A percentile compares a stretch with the other conserved stretches of the same genome.
Conservation (phyloP, 805 yeast species). For the Saccharomycopsis fermentans region DNA sequence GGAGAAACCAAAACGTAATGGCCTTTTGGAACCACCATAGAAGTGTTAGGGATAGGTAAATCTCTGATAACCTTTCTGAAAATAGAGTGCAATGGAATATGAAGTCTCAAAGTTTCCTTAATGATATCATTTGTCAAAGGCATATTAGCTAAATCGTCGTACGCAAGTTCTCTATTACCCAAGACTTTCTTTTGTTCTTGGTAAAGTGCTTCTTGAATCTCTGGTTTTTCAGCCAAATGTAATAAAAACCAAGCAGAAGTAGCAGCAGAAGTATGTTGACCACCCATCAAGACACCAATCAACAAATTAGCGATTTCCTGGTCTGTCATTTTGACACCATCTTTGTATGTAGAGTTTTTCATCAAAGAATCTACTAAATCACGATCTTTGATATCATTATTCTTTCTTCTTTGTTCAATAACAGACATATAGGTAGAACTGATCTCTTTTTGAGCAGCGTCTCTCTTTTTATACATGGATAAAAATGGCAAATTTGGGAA, state of each 20-base stretch:
- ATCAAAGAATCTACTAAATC: constrained; percentile 85
- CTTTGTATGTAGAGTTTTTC: constrained; percentile 78
- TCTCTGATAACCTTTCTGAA: constrained; percentile 82
- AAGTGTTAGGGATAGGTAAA: constrained; percentile 68
- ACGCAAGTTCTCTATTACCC: constrained; percentile 51
- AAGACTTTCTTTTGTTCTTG: constrained; percentile 62
- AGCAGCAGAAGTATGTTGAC: constrained; percentile 95
- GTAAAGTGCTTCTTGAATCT: constrained; percentile 71
- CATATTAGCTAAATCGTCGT: constrained; percentile 75
- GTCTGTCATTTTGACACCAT: constrained; percentile 91
- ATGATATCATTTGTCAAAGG: constrained; percentile 73
- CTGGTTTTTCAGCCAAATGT: constrained; percentile 82
- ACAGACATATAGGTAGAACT: constrained; percentile 72
- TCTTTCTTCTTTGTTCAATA: constrained; percentile 60
- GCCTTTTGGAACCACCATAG: constrained; percentile 77
- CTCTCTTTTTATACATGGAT: constrained; percentile 66
- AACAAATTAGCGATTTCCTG: constrained; percentile 86
- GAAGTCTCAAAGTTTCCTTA: constrained; percentile 91
- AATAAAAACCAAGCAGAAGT: constrained; percentile 92
- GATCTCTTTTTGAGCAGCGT: constrained; percentile 75
- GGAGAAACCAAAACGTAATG: constrained; percentile 89
- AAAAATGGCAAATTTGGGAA: constrained; percentile 91
- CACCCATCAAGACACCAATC: constrained; percentile 97
- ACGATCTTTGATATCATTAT: constrained; percentile 71
- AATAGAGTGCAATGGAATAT: constrained; percentile 92